These are phyloP conservation scores for Kurtzmaniella natalensis DNA, from an alignment of 1,139 yeast species.

Conservation along the genomic window DNA sequence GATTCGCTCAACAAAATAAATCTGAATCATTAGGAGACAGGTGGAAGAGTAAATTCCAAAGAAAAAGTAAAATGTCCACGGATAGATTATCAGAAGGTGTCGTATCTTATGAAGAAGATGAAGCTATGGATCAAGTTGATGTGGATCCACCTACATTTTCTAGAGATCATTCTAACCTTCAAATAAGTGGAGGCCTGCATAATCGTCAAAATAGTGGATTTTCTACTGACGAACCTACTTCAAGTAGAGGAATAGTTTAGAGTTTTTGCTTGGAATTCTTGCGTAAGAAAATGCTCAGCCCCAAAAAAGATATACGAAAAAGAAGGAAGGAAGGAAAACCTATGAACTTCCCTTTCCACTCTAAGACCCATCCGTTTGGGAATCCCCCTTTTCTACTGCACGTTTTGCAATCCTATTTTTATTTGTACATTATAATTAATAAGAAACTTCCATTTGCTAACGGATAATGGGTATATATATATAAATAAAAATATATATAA, in stretches of 20 bases:
- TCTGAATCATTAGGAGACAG: conserved; percentile 16
- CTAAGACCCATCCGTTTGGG: too few species aligned
- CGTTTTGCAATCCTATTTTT: too few species aligned
- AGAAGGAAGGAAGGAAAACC: too few species aligned
- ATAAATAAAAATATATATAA: too few species aligned
- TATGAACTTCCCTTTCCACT: too few species aligned
- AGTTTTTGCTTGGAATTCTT: too few species aligned
- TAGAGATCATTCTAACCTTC: conserved; percentile 11
- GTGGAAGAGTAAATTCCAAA: conserved; percentile 15
- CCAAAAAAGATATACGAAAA: too few species aligned
- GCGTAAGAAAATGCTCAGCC: too few species aligned
- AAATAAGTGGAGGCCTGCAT: conserved; percentile 2
- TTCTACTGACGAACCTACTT: conserved; percentile 27
- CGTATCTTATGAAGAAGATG: conserved; percentile 12
- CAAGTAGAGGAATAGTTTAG: conserved; percentile 26
- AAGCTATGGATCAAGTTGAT: conserved; percentile 10
- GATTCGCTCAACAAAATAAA: conserved; percentile 6
- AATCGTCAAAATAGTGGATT: conserved; percentile 25
- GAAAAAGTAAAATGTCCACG: conserved; percentile 22
- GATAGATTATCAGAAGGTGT: conserved; percentile 21
- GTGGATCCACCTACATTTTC: conserved; percentile 12
- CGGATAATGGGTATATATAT: too few species aligned
- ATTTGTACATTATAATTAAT: too few species aligned
- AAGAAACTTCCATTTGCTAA: too few species aligned
- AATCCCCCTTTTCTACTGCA: too few species aligned